Evolutionary conservation across 768 basidiomycete species (phyloP).

Genomic region (Phallus indusiatus): DNA sequence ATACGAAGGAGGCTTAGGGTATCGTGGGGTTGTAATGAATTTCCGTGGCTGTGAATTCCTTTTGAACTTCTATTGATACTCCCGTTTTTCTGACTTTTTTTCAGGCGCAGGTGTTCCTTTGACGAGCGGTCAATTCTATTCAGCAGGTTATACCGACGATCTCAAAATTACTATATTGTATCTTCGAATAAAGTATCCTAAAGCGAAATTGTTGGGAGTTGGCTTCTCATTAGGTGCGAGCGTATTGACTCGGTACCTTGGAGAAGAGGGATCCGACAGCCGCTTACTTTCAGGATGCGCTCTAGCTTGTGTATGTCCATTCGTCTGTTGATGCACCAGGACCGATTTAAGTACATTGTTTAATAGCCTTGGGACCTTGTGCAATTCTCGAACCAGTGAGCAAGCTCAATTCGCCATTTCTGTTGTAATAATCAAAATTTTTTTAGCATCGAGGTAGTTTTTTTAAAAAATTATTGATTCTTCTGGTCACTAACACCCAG

Average conservation of each 20-base stretch:
- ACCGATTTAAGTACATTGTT: constrained; percentile 6
- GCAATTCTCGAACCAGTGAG: constrained; percentile 27
- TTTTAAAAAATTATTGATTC: neutral
- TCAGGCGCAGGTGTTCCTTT: constrained; percentile 79
- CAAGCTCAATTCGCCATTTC: constrained; percentile 10
- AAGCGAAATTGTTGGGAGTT: constrained; percentile 73
- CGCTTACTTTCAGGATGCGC: constrained; percentile 58
- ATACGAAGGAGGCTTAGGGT: constrained; percentile 79
- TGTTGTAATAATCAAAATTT: neutral
- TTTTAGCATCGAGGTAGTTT: constrained; percentile 2
- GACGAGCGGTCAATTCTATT: constrained; percentile 76
- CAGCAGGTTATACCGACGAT: constrained; percentile 86
- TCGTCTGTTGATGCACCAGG: constrained; percentile 9
- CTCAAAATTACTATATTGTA: constrained; percentile 72
- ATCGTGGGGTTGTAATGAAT: constrained; percentile 84
- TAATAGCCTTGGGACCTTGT: constrained; percentile 41
- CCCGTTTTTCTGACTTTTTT: constrained; percentile 8
- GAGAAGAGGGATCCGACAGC: constrained; percentile 63
- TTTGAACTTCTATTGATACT: neutral
- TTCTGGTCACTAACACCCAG: constrained; percentile 7
- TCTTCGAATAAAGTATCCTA: constrained; percentile 61
- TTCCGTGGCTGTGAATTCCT: constrained; percentile 75
- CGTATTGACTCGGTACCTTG: constrained; percentile 82
- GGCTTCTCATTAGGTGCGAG: constrained; percentile 94
- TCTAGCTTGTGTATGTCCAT: constrained; percentile 59